phyloP scores from a whole-genome alignment of 2,329 filamentous ascomycete species.

The Pseudogymnoascus sp. region DNA sequence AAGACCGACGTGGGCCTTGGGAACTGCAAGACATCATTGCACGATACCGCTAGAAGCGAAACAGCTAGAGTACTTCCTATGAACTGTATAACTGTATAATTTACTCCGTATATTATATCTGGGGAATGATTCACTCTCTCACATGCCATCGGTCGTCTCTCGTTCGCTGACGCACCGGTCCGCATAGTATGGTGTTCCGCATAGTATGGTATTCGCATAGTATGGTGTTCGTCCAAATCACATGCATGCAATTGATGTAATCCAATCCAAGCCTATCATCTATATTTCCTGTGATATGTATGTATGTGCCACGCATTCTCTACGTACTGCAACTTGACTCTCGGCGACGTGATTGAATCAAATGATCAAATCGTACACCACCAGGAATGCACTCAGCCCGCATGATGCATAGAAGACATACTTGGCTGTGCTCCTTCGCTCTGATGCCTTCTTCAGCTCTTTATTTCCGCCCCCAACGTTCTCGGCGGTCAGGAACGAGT shows the following conservation, averaged over 20 bases:
- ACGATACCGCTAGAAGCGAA: background rate
- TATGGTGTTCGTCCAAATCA: background rate
- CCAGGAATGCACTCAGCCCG: constrained; percentile 62
- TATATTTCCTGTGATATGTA: background rate
- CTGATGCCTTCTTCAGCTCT: constrained; percentile 75
- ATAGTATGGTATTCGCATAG: no score
- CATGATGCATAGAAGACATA: constrained; percentile 75
- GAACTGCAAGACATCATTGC: background rate
- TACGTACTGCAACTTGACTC: background rate
- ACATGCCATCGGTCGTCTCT: background rate
- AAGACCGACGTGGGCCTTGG: background rate
- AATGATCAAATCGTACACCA: constrained; percentile 69
- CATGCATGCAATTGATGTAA: background rate
- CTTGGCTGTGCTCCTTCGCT: constrained; percentile 62
- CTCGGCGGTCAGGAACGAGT: constrained; percentile 71
- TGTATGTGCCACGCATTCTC: background rate
- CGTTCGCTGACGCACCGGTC: background rate
- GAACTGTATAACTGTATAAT: background rate
- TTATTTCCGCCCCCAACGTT: constrained; percentile 87
- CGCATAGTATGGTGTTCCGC: background rate
- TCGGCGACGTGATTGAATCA: constrained; percentile 18
- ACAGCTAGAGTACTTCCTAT: background rate
- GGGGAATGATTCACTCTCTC: background rate
- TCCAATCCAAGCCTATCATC: background rate
- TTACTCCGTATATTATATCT: background rate